These are phyloP conservation scores for Tylopilus sp. DNA, from an alignment of 1,284 basidiomycete species.

Conservation along the genomic window DNA sequence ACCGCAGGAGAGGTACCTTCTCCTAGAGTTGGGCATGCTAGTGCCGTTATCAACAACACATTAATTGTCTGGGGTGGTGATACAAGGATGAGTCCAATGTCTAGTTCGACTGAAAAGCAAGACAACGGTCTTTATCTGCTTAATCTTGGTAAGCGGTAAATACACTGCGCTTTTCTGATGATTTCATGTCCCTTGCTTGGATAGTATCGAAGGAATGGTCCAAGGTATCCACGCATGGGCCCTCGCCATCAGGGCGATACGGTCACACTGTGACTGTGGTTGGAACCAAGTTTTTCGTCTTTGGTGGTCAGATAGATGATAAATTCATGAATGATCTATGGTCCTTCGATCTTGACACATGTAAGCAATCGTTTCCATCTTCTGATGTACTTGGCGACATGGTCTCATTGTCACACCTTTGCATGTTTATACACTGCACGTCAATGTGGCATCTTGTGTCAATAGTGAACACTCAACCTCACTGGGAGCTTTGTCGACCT, in stretches of 20 bases:
- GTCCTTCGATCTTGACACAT: slow-evolving; percentile 93
- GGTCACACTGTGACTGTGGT: slow-evolving; percentile 96
- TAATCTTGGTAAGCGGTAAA: slow-evolving; percentile 78
- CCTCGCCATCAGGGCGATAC: slow-evolving; percentile 87
- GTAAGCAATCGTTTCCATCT: slow-evolving; percentile 57
- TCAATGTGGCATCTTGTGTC: slow-evolving; percentile 16
- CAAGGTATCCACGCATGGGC: slow-evolving; percentile 76
- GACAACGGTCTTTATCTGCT: slow-evolving; percentile 96
- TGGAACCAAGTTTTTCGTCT: slow-evolving; percentile 91
- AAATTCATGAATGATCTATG: slow-evolving; percentile 96
- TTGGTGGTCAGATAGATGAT: slow-evolving; percentile 96
- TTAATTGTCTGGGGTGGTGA: slow-evolving; percentile 99
- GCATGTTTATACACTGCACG: slow-evolving; percentile 14
- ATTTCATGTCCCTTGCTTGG: not conserved
- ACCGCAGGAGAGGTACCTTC: slow-evolving; percentile 91
- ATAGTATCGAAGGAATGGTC: slow-evolving; percentile 94
- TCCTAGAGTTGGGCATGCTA: slow-evolving; percentile 93
- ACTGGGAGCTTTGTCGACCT: slow-evolving; percentile 83
- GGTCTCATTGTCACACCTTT: slow-evolving; percentile 14
- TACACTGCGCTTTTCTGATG: slow-evolving; percentile 19
- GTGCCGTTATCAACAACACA: slow-evolving; percentile 93
- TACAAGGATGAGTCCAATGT: slow-evolving; percentile 77
- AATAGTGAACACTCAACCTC: slow-evolving; percentile 72
- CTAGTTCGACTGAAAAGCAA: slow-evolving; percentile 78
- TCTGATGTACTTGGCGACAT: slow-evolving; percentile 11